Base-by-base conservation (phyloP, 768 basidiomycete species). In the Chalciporus chontae region DNA sequence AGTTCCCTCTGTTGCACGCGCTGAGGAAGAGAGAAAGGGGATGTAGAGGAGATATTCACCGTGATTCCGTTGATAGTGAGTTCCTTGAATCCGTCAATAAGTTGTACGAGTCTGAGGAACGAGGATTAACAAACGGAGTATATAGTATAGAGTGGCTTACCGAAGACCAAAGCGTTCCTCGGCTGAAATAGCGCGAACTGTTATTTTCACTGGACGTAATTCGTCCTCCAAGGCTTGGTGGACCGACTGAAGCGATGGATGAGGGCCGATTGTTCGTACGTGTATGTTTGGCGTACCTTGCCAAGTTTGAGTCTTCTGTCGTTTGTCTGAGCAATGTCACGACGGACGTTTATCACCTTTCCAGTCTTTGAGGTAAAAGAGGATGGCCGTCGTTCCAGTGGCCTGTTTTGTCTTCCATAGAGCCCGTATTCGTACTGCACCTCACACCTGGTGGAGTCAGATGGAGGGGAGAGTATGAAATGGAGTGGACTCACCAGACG, bases 81-180 rank as follows among this genome's bases (percentile, higher is more conserved):
- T 9, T 77, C 75, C 43, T 75, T 70, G n/a, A 94, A 58, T 43
- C 80, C 80, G 4, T 76, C 71, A 2, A 92, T 65, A 78, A 92
- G 85, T 56, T 87, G 85, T 19, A 92, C 56, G 8, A 95, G 69
- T 18, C 93, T 91, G 11, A 4, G 23, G 50, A 0, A 53, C 10
- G 43, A 34, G 4, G 48, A n/a, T 45, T 21, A 62, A 31, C 19
- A 40, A 8, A 27, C 15, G 8, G 17, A 18, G 27, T 19, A 29
- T n/a, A 13, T 4, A 1, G 39, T 13, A 21, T 21, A 17, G 36
- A 50, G 14, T 10, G 39, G 60, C 75, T 45, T 56, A 86, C 90
- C 85, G 76, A 49, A 90, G 64, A 13, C 78, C 92, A 86, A 92
- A 94, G 21, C 74, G 74, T 51, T 94, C 89, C 67, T 92, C 92